Conservation (phyloP, 23 red algal species). For the Gracilariopsis chorda region DNA sequence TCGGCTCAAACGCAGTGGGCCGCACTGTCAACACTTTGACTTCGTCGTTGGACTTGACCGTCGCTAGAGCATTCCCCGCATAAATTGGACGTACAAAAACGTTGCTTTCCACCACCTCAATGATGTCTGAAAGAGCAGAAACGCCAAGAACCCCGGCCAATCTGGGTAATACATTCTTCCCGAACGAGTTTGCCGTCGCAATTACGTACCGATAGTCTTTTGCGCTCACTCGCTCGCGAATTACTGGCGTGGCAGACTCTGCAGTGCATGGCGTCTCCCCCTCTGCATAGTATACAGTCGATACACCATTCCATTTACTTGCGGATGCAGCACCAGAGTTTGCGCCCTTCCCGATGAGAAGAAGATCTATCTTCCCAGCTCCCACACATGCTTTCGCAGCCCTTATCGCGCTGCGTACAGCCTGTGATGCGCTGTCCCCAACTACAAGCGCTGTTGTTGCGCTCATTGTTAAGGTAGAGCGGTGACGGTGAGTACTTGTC, state of each 20-base stretch:
- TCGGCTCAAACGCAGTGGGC: conserved; percentile 70
- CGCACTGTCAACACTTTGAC: conserved; percentile 82
- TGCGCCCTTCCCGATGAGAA: conserved; percentile 23
- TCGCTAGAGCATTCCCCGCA: conserved; percentile 89
- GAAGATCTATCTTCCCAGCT: conserved; percentile 26
- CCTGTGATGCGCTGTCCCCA: conserved; percentile 22
- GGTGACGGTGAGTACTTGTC: too few species aligned
- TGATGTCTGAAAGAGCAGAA: conserved; percentile 76
- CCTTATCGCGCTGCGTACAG: conserved; percentile 36
- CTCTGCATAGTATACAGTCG: conserved; percentile 29
- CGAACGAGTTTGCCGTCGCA: conserved; percentile 73
- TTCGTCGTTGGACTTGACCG: conserved; percentile 57
- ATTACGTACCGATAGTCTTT: conserved; percentile 63
- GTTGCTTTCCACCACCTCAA: conserved; percentile 56
- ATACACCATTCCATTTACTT: conserved; percentile 24
- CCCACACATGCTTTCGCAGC: conserved; percentile 17
- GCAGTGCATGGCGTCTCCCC: conserved; percentile 11
- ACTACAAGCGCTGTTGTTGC: conserved; percentile 10
- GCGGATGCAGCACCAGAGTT: conserved; percentile 3
- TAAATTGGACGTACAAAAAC: conserved; percentile 93
- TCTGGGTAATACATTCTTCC: conserved; percentile 91
- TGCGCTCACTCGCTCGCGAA: conserved; percentile 2
- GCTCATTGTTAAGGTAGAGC: background rate
- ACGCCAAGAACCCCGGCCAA: conserved; percentile 76
- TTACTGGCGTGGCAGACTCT: conserved; percentile 37